Evolutionary conservation across 2,329 filamentous ascomycete genomes (phyloP).

Genomic region (Talaromyces sp.): DNA sequence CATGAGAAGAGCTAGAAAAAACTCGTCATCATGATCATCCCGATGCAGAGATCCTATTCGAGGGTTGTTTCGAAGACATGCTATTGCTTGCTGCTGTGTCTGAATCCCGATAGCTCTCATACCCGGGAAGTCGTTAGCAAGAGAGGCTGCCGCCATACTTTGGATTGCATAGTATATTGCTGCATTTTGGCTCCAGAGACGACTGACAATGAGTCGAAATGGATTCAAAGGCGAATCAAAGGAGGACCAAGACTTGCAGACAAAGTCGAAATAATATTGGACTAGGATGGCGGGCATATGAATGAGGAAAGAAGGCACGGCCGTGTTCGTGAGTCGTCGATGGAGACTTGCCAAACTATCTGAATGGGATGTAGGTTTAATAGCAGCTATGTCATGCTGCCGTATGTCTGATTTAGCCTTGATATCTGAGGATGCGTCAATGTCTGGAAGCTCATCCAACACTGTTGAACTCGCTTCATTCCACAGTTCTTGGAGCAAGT

Average conservation of each 20-base stretch:
- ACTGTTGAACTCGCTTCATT: conserved; percentile 14
- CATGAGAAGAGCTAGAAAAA: conserved; percentile 25
- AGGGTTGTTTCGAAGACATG: conserved; percentile 21
- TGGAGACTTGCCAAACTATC: conserved; percentile 23
- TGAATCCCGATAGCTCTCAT: conserved; percentile 26
- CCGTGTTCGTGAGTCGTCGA: conserved; percentile 19
- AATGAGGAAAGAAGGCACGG: conserved; percentile 24
- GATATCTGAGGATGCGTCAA: conserved; percentile 13
- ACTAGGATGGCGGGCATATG: conserved; percentile 26
- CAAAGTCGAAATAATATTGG: conserved; percentile 27
- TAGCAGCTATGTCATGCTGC: neutral
- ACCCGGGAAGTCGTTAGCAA: conserved; percentile 26
- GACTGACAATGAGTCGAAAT: conserved; percentile 23
- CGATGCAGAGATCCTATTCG: conserved; percentile 17
- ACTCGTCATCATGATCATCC: conserved; percentile 24
- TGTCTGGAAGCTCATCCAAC: conserved; percentile 19
- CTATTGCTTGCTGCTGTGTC: conserved; percentile 27
- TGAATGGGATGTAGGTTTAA: conserved; percentile 3
- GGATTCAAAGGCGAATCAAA: conserved; percentile 28
- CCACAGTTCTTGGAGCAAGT: conserved; percentile 17
- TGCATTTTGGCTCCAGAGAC: conserved; percentile 26
- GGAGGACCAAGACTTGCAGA: conserved; percentile 28
- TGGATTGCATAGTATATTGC: conserved; percentile 29
- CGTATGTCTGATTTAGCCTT: conserved; percentile 3
- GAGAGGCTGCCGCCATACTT: conserved; percentile 28